Base-by-base conservation (phyloP, 345 rosid genomes). In the Litchi chinensis region DNA sequence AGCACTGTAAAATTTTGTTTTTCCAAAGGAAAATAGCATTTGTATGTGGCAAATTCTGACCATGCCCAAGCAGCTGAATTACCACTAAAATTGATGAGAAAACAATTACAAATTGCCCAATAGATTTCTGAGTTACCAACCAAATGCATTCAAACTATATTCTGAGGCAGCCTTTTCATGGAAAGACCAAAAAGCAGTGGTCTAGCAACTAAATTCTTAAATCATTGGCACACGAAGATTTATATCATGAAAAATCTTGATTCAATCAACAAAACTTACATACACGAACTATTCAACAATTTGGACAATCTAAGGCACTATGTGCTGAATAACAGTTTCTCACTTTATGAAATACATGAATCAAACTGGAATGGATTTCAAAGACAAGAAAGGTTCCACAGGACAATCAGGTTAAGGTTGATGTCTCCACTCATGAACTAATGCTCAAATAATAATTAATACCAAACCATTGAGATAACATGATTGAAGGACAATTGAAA, bases 141-240 rank as follows among this genome's bases (percentile, higher is more conserved):
- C 69, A 44, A 15, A 15, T 24, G 41, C 50, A 44, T 59, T 52
- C 64, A 54, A 54, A 15, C 63, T 26, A 52, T 54, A 19, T 8
- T 56, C n/a, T 15, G 43, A 10, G 52, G 67, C 50, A 54, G 32
- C 19, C 9, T 19, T 41, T 12, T 22, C n/a, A 32, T n/a, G 67
- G 32, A 10, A 32, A 19, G 10, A 46, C 2, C 22, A 56, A 52
- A 19, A 24, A 60, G 37, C 39, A 59, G 21, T 59, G 56, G 18
- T 39, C 56, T 15, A 65, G 54, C 5, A 54, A 54, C 65, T 52
- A 44, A 71, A 32, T 56, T 54, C 44, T 18, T 28, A 24, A 24
- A 70, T 4, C 24, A 50, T 70, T 71, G 16, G 63, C 74, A 50
- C 15, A 16, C 2, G 21, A 57, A 73, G 66, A 73, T 39, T 73